Evolutionary conservation across 2,329 filamentous ascomycete species (phyloP).

Genomic region (Exophiala alcalophila): DNA sequence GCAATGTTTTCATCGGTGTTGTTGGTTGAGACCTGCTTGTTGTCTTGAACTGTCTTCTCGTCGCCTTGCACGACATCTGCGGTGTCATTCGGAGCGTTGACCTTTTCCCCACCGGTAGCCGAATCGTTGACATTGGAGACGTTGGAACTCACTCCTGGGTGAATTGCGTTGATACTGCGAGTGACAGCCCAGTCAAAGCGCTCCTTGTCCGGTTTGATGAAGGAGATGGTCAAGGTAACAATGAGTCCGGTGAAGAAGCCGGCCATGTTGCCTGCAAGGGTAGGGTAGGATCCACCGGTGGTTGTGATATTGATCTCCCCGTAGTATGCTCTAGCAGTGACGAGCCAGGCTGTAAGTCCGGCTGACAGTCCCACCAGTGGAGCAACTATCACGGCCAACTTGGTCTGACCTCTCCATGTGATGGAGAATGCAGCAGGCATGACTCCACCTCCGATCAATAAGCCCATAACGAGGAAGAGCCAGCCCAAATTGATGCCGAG

Average conservation of each 20-base stretch:
- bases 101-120: too few species aligned
- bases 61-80: neutral
- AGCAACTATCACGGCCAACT: slow-evolving; percentile 63
- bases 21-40: neutral
- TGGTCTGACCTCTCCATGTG: slow-evolving; percentile 76
- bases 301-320: slow-evolving; percentile 66
- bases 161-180: too few species aligned
- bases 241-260: slow-evolving; percentile 72
- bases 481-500: slow-evolving; percentile 30
- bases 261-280: slow-evolving; percentile 67
- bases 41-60: neutral
- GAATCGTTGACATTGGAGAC: too few species aligned
- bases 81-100: too few species aligned
- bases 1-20: slow-evolving; percentile 40
- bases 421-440: slow-evolving; percentile 77
- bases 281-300: slow-evolving; percentile 63
- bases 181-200: too few species aligned
- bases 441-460: slow-evolving; percentile 79
- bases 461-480: slow-evolving; percentile 65
- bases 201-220: slow-evolving; percentile 79
- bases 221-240: slow-evolving; percentile 70
- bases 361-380: slow-evolving; percentile 63
- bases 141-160: too few species aligned
- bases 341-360: slow-evolving; percentile 71
- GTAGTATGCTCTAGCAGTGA: slow-evolving; percentile 66